Base-by-base conservation (phyloP, 768 basidiomycete genomes). In the Leccinum variicolor region DNA sequence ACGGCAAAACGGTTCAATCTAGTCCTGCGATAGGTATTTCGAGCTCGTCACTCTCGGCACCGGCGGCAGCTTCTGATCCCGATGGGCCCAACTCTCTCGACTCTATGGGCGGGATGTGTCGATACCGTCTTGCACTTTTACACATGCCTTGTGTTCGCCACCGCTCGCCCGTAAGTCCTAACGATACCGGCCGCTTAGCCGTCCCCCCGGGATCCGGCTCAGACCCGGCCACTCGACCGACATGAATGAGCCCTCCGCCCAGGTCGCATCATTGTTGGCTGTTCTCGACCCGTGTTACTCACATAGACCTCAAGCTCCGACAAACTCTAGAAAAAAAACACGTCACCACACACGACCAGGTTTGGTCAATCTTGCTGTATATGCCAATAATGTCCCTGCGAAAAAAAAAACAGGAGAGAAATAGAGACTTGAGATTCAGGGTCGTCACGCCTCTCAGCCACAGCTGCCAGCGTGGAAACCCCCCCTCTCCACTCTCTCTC, bases 171-270 rank as follows among this genome's bases (percentile, higher is more conserved):
- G 41, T 43, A 43, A 43, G 36, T 39, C 36, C 36, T 11, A 26
- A 47, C 26, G 33, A 33, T 29, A 11, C 3, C 55, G 54, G 60
- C 1, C 50, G 25, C 52, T 19, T 43, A 25, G 33, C 36, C 41
- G n/a, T 51, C 0, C 54, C 0, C 39, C 65, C 66, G 56, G 52
- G 9, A 51, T 50, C 64, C 55, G 60, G 57, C 9, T 50, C 45
- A 26, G 14, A 11, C 13, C 19, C 14, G 25, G 46, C 21, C 46
- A 25, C 15, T 21, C n/a, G 19, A 21, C 50, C 13, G 17, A 23
- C 25, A 50, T 31, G n/a, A 31, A 50, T 29, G 19, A 50, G 21
- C 67, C 68, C 69, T 71, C 67, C 67, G 67, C 69, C 69, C 69
- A 67, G 21, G 34, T 62, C 69, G 69, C 63, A 63, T 62, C 64